Evolutionary conservation across 202 grass and related monocot genomes (phyloP).

Genomic region (Eragrostis tef): DNA sequence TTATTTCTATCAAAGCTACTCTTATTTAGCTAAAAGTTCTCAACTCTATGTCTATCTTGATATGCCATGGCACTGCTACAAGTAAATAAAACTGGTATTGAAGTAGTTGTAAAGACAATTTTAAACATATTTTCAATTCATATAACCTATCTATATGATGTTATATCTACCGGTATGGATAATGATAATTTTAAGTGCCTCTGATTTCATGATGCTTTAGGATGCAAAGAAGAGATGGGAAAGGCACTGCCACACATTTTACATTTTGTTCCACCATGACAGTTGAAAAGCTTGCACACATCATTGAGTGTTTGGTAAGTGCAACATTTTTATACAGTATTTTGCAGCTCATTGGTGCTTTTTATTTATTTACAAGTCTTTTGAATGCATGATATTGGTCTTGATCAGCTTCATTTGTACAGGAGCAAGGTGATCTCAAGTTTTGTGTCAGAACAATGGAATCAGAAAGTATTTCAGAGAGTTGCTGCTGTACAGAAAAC

Average conservation of each 20-base stretch:
- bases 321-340: slow-evolving; percentile 21
- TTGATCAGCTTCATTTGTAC: slow-evolving; percentile 31
- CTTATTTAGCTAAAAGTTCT: slow-evolving; percentile 23
- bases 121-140: slow-evolving; percentile 5
- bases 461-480: slow-evolving; percentile 95
- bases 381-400: slow-evolving; percentile 33
- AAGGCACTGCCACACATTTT: slow-evolving; percentile 87
- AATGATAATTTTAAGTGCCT: slow-evolving; percentile 7
- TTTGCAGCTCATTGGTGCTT: slow-evolving; percentile 10
- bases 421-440: slow-evolving; percentile 98
- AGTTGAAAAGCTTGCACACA: slow-evolving; percentile 92
- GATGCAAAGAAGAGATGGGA: slow-evolving; percentile 96
- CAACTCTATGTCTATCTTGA: slow-evolving; percentile 47
- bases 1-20: slow-evolving; percentile 36
- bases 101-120: slow-evolving; percentile 87
- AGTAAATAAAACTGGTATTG: slow-evolving; percentile 93
- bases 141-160: too few species aligned
- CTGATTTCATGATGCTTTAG: slow-evolving; percentile 48
- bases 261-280: slow-evolving; percentile 94
- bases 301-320: slow-evolving; percentile 82
- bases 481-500: slow-evolving; percentile 90
- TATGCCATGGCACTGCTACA: slow-evolving; percentile 88
- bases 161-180: too few species aligned
- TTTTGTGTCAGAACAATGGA: slow-evolving; percentile 90
- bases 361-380: slow-evolving; percentile 9